These are phyloP conservation scores for Pseudogymnoascus sp. DNA, from an alignment of 2,329 filamentous ascomycete species.

Conservation along the genomic window DNA sequence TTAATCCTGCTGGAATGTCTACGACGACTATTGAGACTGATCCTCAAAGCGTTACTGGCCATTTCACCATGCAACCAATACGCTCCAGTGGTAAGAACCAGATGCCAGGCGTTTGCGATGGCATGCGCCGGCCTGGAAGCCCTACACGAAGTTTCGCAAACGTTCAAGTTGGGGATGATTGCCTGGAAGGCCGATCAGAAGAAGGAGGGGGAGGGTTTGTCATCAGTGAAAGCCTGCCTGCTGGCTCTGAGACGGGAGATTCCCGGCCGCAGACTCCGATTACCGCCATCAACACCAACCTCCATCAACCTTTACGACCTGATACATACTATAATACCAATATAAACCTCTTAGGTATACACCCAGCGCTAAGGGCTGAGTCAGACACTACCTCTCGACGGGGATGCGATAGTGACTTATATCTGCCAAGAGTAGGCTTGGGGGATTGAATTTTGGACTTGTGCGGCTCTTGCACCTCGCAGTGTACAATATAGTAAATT, in stretches of 20 bases:
- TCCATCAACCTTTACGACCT: background rate
- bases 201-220: background rate
- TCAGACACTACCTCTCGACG: no score
- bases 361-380: no score
- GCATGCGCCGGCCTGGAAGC: background rate
- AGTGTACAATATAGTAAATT: no score
- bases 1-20: background rate
- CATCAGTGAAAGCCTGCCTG: background rate
- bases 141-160: background rate
- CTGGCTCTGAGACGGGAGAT: background rate
- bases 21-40: background rate
- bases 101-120: background rate
- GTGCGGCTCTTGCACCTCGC: background rate
- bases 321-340: background rate
- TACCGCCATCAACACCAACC: background rate
- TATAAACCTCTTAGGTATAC: background rate
- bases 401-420: no score
- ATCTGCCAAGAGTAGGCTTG: no score
- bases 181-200: background rate
- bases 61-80: background rate
- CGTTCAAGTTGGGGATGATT: background rate
- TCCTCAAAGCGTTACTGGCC: background rate
- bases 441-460: no score
- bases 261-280: background rate
- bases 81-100: background rate